phyloP scores from a whole-genome alignment of 768 basidiomycete genomes.

The Hortiboletus flavorubellus region DNA sequence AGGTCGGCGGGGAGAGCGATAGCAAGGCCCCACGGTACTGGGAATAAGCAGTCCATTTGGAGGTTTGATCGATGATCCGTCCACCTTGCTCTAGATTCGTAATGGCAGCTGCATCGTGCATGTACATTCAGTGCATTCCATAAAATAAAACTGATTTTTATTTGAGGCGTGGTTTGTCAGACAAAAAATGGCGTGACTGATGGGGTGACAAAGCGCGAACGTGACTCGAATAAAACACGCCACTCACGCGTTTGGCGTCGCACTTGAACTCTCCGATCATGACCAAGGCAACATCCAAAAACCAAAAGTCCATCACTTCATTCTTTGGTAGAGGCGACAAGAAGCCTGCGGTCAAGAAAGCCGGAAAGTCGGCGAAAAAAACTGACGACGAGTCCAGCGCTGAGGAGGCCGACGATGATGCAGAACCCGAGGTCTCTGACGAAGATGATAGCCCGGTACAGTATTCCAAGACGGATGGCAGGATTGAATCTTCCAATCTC shows the following conservation, averaged over 20 bases:
- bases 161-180: background rate
- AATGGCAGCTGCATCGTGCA: slow-evolving; percentile 1
- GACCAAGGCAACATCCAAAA: slow-evolving; percentile 47
- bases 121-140: slow-evolving; percentile 2
- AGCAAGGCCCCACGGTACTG: slow-evolving; percentile 70
- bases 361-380: slow-evolving; percentile 31
- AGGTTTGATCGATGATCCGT: background rate
- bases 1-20: slow-evolving; percentile 62
- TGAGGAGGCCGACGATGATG: slow-evolving; percentile 36
- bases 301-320: slow-evolving; percentile 51
- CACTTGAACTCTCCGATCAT: slow-evolving; percentile 31
- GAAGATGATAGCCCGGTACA: slow-evolving; percentile 31
- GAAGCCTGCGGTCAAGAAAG: slow-evolving; percentile 27
- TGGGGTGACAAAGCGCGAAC: slow-evolving; percentile 19
- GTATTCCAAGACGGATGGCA: slow-evolving; percentile 37
- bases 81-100: slow-evolving; percentile 1
- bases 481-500: slow-evolving; percentile 55
- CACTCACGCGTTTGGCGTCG: slow-evolving; percentile 10
- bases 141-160: slow-evolving; percentile 11
- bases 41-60: slow-evolving; percentile 46
- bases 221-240: slow-evolving; percentile 24
- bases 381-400: slow-evolving; percentile 30
- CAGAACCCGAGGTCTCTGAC: slow-evolving; percentile 31
- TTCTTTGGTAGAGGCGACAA: slow-evolving; percentile 47
- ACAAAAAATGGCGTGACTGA: slow-evolving; percentile 14